Conservation (phyloP, 257 asterid species). For the Salvia rosmarinus region DNA sequence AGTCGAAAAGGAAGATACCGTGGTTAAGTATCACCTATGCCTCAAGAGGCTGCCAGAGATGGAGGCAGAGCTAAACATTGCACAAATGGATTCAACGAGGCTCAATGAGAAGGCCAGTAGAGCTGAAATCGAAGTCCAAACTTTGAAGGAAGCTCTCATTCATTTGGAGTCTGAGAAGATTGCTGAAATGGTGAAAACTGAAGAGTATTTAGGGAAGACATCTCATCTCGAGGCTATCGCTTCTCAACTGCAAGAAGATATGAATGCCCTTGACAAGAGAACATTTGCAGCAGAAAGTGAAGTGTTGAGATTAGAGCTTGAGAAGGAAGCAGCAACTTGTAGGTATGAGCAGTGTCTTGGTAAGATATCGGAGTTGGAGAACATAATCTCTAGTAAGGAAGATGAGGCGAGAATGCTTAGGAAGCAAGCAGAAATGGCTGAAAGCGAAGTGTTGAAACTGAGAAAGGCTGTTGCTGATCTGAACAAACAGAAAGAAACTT, state of each 20-base stretch:
- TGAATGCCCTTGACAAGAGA: conserved; percentile 44
- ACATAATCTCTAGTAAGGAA: conserved; percentile 45
- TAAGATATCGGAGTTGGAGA: conserved; percentile 63
- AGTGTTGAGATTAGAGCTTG: conserved; percentile 57
- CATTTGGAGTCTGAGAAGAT: conserved; percentile 69
- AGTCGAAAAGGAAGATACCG: conserved; percentile 65
- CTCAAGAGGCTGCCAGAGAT: conserved; percentile 55
- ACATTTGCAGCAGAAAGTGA: conserved; percentile 59
- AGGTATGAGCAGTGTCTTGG: conserved; percentile 51
- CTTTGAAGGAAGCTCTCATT: conserved; percentile 63
- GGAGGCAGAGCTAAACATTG: conserved; percentile 58
- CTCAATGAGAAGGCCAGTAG: conserved; percentile 56
- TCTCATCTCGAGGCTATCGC: conserved; percentile 52
- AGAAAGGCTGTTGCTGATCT: conserved; percentile 51
- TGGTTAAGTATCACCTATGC: conserved; percentile 67
- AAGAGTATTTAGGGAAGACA: conserved; percentile 54
- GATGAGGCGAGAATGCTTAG: conserved; percentile 49
- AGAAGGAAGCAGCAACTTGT: conserved; percentile 48
- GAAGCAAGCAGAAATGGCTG: conserved; percentile 65
- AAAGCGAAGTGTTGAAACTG: conserved; percentile 61
- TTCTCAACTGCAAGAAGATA: conserved; percentile 54
- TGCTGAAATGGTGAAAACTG: conserved; percentile 49
- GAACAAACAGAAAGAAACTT: conserved; percentile 67
- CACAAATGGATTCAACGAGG: conserved; percentile 58
- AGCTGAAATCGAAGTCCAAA: conserved; percentile 70